Percentiles rank a stretch among this genome's conserved stretches.
Conservation (phyloP, 1,139 yeast genomes). For the Debaryomyces nepalensis region DNA sequence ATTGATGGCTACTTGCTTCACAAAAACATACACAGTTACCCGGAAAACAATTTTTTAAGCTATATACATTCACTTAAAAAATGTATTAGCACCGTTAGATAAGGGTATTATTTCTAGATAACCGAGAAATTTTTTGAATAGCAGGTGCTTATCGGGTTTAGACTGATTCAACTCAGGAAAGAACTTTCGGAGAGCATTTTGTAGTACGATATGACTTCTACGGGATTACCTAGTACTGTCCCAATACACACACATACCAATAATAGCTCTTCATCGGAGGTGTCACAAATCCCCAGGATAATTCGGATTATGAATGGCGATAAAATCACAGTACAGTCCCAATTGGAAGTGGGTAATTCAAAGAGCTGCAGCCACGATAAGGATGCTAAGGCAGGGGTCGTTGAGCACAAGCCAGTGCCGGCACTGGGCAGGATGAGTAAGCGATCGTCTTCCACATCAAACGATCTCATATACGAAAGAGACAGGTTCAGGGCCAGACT, state of each 20-base stretch:
- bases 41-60: not conserved
- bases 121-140: conserved; percentile 3
- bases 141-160: not conserved
- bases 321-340: not conserved
- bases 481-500: conserved; percentile 50
- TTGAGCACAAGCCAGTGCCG: not conserved
- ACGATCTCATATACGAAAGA: conserved; percentile 47
- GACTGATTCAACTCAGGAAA: conserved; percentile 11
- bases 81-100: conserved; percentile 3
- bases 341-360: not conserved
- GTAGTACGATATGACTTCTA: conserved; percentile 3
- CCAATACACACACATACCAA: conserved; percentile 1
- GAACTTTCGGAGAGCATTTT: not conserved
- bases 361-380: not conserved
- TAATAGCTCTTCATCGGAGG: conserved; percentile 1
- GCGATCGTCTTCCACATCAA: conserved; percentile 48
- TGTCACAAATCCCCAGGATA: conserved; percentile 3
- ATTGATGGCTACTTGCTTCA: conserved; percentile 6
- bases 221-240: conserved; percentile 6
- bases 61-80: conserved; percentile 6
- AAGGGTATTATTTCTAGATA: conserved; percentile 3
- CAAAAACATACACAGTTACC: conserved; percentile 2
- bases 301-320: not conserved
- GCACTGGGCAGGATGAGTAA: conserved; percentile 25
- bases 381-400: not conserved